Evolutionary conservation across 1,139 yeast genomes (phyloP), one percentile per base, ranked within the genome.

Genomic region (Wickerhamiella pararugosa): DNA sequence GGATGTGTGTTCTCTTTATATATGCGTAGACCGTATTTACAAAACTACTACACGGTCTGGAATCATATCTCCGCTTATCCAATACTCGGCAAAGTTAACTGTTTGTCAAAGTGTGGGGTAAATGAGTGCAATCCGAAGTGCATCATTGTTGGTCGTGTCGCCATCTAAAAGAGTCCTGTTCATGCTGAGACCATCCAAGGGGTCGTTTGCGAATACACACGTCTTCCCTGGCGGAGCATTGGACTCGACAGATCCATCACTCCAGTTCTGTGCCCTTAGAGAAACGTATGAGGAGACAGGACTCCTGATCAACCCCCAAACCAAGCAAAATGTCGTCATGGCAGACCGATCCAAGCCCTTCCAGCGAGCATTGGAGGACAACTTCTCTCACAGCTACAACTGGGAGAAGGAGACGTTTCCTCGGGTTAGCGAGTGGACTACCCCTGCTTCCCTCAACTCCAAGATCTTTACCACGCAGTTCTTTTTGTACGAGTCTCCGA

Each of bases 251-350:
- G 63, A 59, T 36, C 51, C 54, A 5, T 45, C 49, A 25, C 44
- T 56, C 34, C 49, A 52, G 25, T 51, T 55, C 44, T 55, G 60
- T 29, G 63, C 62, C 3, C 45, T 58, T 6, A 49, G 63, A 29
- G 63, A 59, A 36, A 57, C 61, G 1, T 59, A 50, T 35, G 63
- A 59, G 43, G 63, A 59, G 41, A 59, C 63, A 0, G 62, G 62
- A 1, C 41, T 59, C 8, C 43, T 58, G 36, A 51, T 58, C 25
- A 43, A 47, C 4, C 55, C 57, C 6, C 43, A 42, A 21, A 26
- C 35, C 6, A 37, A 38, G 5, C 25, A 35, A n/a, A 35, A 30
- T 7, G 50, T 52, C 1, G 42, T 44, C 5, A 45, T 50, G 8
- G 49, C 44, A 29, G 48, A 43, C 6, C 36, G 46, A 30, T 9